Base-by-base conservation (phyloP, 2,329 filamentous ascomycete genomes). In the Chrysoporthe austroafricana region DNA sequence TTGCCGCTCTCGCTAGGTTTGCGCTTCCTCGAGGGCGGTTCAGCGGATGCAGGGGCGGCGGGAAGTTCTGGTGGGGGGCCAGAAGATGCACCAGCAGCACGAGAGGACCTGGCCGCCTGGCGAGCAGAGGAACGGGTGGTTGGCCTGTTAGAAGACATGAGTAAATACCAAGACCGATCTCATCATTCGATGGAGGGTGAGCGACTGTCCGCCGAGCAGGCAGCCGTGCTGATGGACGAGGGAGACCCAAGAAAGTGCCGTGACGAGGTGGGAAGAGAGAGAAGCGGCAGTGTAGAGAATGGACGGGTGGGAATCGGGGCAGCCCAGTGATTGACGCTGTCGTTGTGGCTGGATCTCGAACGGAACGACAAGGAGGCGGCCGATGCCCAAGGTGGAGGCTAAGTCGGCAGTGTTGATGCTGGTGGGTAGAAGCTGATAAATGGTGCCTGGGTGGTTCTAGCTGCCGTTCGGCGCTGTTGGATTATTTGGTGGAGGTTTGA, bases 41-140 rank as follows among this genome's bases (percentile, higher is more conserved):
- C 62, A 72, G 75, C 70, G 73, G 77, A 78, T 70, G 79, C 76
- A 70, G 76, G 76, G 71, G 77, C 74, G 71, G 77, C 76, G 69
- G 80, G 75, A 74, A 79, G 75, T 74, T 82, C 77, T 71, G 81
- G 77, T 73, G 81, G 76, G 73, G 77, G 76, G 66, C 76, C 72
- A 73, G 77, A 77, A 72, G 78, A 74, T 70, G 79, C 71, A 73
- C 80, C 72, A 75, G 81, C 77, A 76, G 74, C 75, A 71, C 77
- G 79, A 59, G 83, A 78, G 75, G 82, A 81, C 77, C 80, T 88
- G 78, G 92, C 91, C 84, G 92, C 92, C 88, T 93, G 90, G 85
- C 94, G 94, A 84, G 94, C 91, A 81, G 94, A 91, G 77, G 94
- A 96, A 85, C 95, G 93, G 86, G 95, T 97, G 77, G 96, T 90